These are phyloP conservation scores for Pseudozyma hubeiensis DNA, from an alignment of 1,284 basidiomycete genomes.

Conservation along the genomic window DNA sequence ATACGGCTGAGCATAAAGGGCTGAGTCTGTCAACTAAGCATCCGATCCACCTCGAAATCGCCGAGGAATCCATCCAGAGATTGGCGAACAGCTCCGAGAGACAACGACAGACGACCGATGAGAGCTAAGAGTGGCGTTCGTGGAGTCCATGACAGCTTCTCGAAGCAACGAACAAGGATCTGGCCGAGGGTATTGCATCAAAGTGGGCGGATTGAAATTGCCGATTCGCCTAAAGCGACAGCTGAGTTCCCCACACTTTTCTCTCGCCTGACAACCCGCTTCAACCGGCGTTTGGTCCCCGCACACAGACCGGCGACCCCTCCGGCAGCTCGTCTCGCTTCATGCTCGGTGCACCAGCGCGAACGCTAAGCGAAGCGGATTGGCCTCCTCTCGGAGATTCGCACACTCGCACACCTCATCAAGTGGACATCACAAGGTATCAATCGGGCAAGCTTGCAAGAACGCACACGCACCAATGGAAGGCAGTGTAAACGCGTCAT, in stretches of 20 bases:
- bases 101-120: not conserved
- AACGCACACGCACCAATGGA: too few species aligned
- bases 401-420: too few species aligned
- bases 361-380: not conserved
- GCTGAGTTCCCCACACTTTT: not conserved
- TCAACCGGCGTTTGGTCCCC: not conserved
- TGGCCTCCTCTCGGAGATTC: too few species aligned
- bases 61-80: too few species aligned
- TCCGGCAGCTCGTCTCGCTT: not conserved
- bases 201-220: not conserved
- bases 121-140: not conserved
- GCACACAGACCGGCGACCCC: not conserved
- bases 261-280: not conserved
- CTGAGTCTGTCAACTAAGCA: too few species aligned
- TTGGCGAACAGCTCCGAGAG: not conserved
- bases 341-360: not conserved
- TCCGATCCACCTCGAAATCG: too few species aligned
- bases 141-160: not conserved
- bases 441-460: too few species aligned
- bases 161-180: not conserved
- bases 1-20: too few species aligned
- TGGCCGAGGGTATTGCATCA: not conserved
- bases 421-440: too few species aligned
- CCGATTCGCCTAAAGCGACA: not conserved
- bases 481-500: too few species aligned